Percentiles rank a stretch among this genome's conserved stretches.
Conservation (phyloP, 345 rosid species). For the Hirschfeldia incana region DNA sequence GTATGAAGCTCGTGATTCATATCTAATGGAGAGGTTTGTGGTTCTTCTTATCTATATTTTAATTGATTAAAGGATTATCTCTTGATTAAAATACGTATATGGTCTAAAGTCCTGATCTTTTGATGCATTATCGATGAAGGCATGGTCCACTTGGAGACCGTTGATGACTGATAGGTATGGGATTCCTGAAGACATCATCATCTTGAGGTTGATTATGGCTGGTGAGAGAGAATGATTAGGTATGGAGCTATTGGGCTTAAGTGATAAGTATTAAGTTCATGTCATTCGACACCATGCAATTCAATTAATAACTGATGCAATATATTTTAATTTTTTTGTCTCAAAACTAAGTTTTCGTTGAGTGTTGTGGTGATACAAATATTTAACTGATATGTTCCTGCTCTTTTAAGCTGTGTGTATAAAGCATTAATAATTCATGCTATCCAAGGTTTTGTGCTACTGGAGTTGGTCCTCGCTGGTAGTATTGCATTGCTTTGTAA, state of each 20-base stretch:
- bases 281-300: no score
- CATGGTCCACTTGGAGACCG: no score
- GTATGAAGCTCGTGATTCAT: conserved; percentile 66
- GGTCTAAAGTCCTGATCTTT: neutral
- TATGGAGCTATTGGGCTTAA: no score
- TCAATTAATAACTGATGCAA: no score
- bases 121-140: no score
- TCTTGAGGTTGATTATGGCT: conserved; percentile 51
- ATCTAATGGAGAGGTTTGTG: conserved; percentile 62
- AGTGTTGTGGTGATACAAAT: no score
- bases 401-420: no score
- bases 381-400: no score
- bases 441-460: neutral
- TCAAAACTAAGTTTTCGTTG: no score
- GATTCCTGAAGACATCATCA: conserved; percentile 31
- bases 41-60: neutral
- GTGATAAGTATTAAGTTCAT: no score
- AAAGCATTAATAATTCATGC: neutral
- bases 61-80: no score
- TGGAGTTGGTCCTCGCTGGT: neutral
- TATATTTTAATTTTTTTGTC: no score
- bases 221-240: conserved; percentile 50
- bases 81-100: neutral
- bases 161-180: conserved; percentile 55
- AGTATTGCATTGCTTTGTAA: neutral